A percentile compares a stretch with the other conserved stretches of the same genome.
These are phyloP conservation scores for Strobilomyces echinocephalus DNA, from an alignment of 768 basidiomycete species.

Conservation along the genomic window DNA sequence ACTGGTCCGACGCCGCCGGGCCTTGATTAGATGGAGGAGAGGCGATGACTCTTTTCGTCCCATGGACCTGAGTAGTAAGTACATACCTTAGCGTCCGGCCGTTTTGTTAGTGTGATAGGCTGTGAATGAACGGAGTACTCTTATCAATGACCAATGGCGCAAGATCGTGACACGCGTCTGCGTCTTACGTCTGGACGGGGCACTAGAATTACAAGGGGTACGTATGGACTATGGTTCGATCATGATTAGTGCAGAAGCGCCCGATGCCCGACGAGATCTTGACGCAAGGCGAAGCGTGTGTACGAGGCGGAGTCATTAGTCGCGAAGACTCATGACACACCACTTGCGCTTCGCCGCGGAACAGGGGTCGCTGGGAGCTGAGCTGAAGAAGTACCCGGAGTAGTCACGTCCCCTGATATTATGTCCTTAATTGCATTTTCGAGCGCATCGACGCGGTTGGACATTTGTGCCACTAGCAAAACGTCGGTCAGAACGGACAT, in stretches of 20 bases:
- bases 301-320: slow-evolving; percentile 9
- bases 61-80: slow-evolving; percentile 5
- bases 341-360: slow-evolving; percentile 42
- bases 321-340: slow-evolving; percentile 15
- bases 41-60: slow-evolving; percentile 7
- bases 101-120: too few relatives aligned
- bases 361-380: slow-evolving; percentile 32
- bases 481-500: slow-evolving; percentile 6
- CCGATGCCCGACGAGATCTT: slow-evolving; percentile 5
- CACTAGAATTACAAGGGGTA: slow-evolving; percentile 12
- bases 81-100: slow-evolving; percentile 5
- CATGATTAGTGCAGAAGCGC: slow-evolving; percentile 17
- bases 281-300: slow-evolving; percentile 10
- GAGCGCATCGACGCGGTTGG: slow-evolving; percentile 80
- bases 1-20: slow-evolving; percentile 22
- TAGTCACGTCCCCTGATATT: slow-evolving; percentile 64
- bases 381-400: slow-evolving; percentile 55
- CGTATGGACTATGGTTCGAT: slow-evolving; percentile 11
- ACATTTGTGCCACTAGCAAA: slow-evolving; percentile 84
- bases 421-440: slow-evolving; percentile 91
- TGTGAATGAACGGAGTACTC: too few relatives aligned
- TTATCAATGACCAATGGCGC: too few relatives aligned
- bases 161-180: neutral
- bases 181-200: neutral
- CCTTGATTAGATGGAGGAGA: slow-evolving; percentile 21